Base-by-base conservation (phyloP, 1,139 yeast genomes). In the Suhomyces coccinellae region DNA sequence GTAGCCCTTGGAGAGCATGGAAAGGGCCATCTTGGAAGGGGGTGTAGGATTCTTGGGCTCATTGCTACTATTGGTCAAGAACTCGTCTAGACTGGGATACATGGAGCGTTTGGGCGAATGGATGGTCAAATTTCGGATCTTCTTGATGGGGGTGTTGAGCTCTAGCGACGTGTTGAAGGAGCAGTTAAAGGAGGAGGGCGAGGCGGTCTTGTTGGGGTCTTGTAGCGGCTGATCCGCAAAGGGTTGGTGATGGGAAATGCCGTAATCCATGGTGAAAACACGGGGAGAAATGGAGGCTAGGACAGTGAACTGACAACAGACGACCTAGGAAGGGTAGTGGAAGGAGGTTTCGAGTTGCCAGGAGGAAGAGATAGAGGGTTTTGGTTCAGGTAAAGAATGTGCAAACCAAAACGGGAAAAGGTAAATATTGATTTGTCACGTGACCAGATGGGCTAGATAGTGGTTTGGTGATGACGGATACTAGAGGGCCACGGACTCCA, bases 121-220 rank as follows among this genome's bases (percentile, higher is more conserved):
- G 30, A 73, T 55, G 4, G 64, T 57, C 35, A 73, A 59, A 37
- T 63, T 59, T 42, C 64, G 57, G 46, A 74, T 71, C 52, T 63
- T 65, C 49, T 67, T 71, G 38, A 71, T 73, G 16, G 79, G 79
- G 0, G 79, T 73, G 45, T 58, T 67, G 40, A 73, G 58, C 50
- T 53, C 57, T 15, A 48, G 40, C 33, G 54, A 52, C 22, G 50
- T 47, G 50, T 53, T 52, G 45, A 43, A 47, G 27, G 49, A 36
- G 20, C 44, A 41, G 45, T 43, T 46, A 39, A 34, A 43, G 29
- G 49, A 42, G 24, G 38, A 20, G 14, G 48, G 44, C n/a, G 45
- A 39, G 3, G 39, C 36, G 8, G 48, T 40, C 16, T 40, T 32
- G 33, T 45, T 41, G 36, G 41, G 41, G 32, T 39, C 45, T 8